Evolutionary conservation across 495 filamentous ascomycete species (phyloP).

Genomic region (Baudoinia panamericana): DNA sequence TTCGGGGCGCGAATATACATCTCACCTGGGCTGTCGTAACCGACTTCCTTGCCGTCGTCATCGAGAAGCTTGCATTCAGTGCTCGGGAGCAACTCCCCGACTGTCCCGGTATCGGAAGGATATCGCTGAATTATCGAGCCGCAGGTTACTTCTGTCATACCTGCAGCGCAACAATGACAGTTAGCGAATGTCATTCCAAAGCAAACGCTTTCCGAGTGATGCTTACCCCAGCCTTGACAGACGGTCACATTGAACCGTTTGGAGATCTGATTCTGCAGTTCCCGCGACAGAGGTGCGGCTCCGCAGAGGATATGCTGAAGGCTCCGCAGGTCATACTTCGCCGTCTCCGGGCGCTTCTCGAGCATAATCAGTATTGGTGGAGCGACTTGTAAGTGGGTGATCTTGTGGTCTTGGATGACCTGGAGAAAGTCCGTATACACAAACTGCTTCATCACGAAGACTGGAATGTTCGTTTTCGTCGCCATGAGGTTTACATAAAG

Average conservation of each 20-base stretch:
- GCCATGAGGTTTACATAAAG: constrained; percentile 27
- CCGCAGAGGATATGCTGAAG: constrained; percentile 27
- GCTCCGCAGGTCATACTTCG: constrained; percentile 28
- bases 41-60: constrained; percentile 28
- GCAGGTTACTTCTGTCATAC: constrained; percentile 29
- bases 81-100: constrained; percentile 26
- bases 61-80: constrained; percentile 27
- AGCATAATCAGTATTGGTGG: constrained; percentile 30
- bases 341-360: constrained; percentile 26
- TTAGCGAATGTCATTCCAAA: neutral
- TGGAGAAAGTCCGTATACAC: constrained; percentile 27
- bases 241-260: constrained; percentile 22
- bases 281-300: constrained; percentile 26
- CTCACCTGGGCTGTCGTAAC: constrained; percentile 24
- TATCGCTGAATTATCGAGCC: constrained; percentile 12
- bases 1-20: constrained; percentile 27
- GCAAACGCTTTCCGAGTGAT: no score
- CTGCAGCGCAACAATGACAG: neutral
- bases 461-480: constrained; percentile 22
- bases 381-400: constrained; percentile 27
- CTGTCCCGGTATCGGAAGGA: constrained; percentile 22
- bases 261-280: constrained; percentile 25
- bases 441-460: constrained; percentile 29
- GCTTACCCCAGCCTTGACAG: constrained; percentile 28
- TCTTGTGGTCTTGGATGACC: constrained; percentile 23